Evolutionary conservation across 352 stramenopile genomes (phyloP).

Genomic region (Pythium oligandrum): DNA sequence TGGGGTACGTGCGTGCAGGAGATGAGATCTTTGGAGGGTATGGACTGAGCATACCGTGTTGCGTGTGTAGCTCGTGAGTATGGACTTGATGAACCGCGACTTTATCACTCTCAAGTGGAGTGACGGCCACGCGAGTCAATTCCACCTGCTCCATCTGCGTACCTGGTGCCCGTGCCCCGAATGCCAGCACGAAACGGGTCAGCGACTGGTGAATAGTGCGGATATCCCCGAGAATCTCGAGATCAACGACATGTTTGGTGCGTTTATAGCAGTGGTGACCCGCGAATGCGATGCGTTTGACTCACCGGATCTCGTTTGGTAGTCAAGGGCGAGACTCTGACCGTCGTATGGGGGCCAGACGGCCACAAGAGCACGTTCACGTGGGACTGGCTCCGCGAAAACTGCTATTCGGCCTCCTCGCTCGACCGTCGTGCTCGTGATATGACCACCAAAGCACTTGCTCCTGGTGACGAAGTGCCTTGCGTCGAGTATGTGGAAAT

Average conservation of each 20-base stretch:
- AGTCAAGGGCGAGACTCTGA: conserved; percentile 70
- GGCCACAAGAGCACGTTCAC: conserved; percentile 65
- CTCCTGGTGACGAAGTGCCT: conserved; percentile 43
- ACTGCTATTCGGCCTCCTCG: conserved; percentile 63
- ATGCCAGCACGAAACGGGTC: conserved; percentile 72
- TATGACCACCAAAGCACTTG: conserved; percentile 42
- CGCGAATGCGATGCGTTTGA: too few relatives aligned
- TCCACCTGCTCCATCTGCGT: conserved; percentile 71
- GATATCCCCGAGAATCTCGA: conserved; percentile 53
- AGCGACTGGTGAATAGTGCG: conserved; percentile 73
- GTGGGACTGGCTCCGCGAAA: conserved; percentile 66
- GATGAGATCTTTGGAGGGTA: background rate
- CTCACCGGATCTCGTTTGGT: background rate
- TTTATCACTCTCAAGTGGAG: conserved; percentile 78
- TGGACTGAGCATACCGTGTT: background rate
- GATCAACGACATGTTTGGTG: conserved; percentile 75
- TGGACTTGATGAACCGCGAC: conserved; percentile 68
- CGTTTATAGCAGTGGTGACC: background rate
- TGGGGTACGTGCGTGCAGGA: conserved; percentile 6
- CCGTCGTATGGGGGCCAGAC: conserved; percentile 63
- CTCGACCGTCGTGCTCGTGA: conserved; percentile 42
- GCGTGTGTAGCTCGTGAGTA: conserved; percentile 39
- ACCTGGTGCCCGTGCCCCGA: conserved; percentile 67
- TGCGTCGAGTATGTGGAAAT: conserved; percentile 57
- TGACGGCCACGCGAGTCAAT: conserved; percentile 61